Conservation (phyloP, 495 filamentous ascomycete species). For the Aspergillus affinis region DNA sequence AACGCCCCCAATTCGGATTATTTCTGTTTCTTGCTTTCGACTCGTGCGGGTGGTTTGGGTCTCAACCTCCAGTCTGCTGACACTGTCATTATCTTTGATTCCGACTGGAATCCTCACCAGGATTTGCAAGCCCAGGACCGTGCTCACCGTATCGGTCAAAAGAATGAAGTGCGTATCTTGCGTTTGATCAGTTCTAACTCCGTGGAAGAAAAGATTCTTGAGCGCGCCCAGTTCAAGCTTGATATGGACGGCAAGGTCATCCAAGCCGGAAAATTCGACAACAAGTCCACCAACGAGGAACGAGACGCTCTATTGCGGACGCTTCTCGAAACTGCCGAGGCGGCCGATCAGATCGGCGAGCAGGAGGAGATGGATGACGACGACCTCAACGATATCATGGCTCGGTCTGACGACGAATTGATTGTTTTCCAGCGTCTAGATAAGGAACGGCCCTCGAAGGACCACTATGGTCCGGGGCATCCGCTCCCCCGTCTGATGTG, state of each 20-base stretch:
- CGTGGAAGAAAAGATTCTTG: conserved; percentile 97
- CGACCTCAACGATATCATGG: conserved; percentile 86
- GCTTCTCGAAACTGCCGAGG: conserved; percentile 86
- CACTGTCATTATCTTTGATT: conserved; percentile 99
- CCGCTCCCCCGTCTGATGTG: conserved; percentile 73
- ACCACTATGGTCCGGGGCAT: conserved; percentile 67
- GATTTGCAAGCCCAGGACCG: conserved; percentile 99
- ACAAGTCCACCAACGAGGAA: conserved; percentile 98
- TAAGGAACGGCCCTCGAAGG: conserved; percentile 61
- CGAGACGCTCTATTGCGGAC: conserved; percentile 93
- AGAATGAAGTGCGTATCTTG: conserved; percentile 97
- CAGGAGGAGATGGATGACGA: conserved; percentile 96
- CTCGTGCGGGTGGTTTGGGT: conserved; percentile 95
- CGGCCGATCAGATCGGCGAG: conserved; percentile 73
- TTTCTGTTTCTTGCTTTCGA: conserved; percentile 98
- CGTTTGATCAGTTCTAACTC: conserved; percentile 94
- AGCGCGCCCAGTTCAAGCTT: conserved; percentile 94
- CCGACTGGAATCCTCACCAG: conserved; percentile 99
- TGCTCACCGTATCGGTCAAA: conserved; percentile 99
- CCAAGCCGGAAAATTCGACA: conserved; percentile 98
- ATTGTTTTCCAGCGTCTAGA: conserved; percentile 74
- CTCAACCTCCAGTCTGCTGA: conserved; percentile 96
- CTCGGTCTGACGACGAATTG: conserved; percentile 73
- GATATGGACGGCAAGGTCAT: conserved; percentile 99
- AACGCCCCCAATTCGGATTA: conserved; percentile 88